Evolutionary conservation across 495 filamentous ascomycete species (phyloP).

Genomic region (Filosporella fistucella): DNA sequence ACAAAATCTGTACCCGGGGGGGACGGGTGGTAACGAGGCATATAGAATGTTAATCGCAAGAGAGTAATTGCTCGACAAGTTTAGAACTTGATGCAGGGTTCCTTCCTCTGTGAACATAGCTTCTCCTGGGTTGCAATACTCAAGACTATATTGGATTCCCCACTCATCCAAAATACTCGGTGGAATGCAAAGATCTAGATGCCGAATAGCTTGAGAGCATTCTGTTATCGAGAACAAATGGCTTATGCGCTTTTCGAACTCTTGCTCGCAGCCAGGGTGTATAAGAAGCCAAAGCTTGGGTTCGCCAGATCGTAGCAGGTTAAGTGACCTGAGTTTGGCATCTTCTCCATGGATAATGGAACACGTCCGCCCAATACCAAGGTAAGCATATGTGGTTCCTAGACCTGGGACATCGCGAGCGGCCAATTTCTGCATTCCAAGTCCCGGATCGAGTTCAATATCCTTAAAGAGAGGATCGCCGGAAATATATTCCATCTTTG

Average conservation of each 20-base stretch:
- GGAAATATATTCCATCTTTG: too few species aligned
- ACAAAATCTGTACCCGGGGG: too few species aligned
- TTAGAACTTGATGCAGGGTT: background rate
- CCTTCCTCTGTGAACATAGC: background rate
- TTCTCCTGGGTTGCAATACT: background rate
- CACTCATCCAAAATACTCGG: background rate
- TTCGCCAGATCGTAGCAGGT: background rate
- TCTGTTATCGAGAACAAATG: background rate
- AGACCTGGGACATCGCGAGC: background rate
- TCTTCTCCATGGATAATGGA: background rate
- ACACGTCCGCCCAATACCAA: background rate
- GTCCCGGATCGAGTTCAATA: background rate
- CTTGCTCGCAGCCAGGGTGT: too few species aligned
- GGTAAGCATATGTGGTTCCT: background rate
- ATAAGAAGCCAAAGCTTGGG: too few species aligned
- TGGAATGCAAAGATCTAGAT: background rate
- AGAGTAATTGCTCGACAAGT: background rate
- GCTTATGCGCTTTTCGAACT: background rate
- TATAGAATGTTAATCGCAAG: background rate
- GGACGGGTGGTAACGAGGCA: too few species aligned
- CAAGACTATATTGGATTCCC: background rate
- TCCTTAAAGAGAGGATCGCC: background rate
- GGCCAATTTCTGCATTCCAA: background rate
- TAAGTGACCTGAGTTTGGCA: background rate
- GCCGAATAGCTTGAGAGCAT: background rate